Conservation (phyloP, 495 filamentous ascomycete genomes). For the Neurospora sp. region DNA sequence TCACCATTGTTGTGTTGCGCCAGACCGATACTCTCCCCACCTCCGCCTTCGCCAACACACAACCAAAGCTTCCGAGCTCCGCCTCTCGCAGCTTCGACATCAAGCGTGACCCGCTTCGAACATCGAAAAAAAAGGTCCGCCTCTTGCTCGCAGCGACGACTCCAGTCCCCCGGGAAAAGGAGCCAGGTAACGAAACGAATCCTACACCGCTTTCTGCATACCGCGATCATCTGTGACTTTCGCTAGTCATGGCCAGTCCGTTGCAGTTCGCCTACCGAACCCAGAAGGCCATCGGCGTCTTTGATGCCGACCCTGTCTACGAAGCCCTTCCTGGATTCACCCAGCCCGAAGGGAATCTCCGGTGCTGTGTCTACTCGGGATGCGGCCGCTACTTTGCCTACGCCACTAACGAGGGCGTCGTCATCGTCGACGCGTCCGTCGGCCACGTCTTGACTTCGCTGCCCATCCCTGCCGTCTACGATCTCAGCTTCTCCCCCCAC, state of each 20-base stretch:
- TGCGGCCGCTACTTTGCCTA: slow-evolving; percentile 93
- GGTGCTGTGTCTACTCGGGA: slow-evolving; percentile 89
- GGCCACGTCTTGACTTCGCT: slow-evolving; percentile 70
- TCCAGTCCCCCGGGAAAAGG: slow-evolving; percentile 7
- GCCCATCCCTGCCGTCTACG: slow-evolving; percentile 71
- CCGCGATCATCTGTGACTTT: slow-evolving; percentile 55
- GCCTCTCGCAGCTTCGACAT: not conserved
- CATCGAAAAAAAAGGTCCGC: not conserved
- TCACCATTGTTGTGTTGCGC: not conserved
- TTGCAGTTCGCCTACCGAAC: slow-evolving; percentile 94
- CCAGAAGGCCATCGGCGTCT: slow-evolving; percentile 87
- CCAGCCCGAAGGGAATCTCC: slow-evolving; percentile 85
- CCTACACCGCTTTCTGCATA: slow-evolving; percentile 10
- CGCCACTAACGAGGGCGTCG: slow-evolving; percentile 80
- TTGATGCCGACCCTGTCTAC: slow-evolving; percentile 84
- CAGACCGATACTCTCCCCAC: not conserved
- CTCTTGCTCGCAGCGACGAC: not conserved
- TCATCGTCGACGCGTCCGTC: slow-evolving; percentile 68
- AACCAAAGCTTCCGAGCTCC: not conserved
- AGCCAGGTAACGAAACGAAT: slow-evolving; percentile 8
- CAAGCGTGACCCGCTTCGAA: not conserved
- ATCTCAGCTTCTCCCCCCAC: slow-evolving; percentile 84
- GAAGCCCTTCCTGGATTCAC: slow-evolving; percentile 72
- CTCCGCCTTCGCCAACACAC: not conserved
- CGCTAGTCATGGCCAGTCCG: slow-evolving; percentile 78